Evolutionary conservation across 495 filamentous ascomycete genomes (phyloP).

Genomic region (Elaphomyces granulatus): DNA sequence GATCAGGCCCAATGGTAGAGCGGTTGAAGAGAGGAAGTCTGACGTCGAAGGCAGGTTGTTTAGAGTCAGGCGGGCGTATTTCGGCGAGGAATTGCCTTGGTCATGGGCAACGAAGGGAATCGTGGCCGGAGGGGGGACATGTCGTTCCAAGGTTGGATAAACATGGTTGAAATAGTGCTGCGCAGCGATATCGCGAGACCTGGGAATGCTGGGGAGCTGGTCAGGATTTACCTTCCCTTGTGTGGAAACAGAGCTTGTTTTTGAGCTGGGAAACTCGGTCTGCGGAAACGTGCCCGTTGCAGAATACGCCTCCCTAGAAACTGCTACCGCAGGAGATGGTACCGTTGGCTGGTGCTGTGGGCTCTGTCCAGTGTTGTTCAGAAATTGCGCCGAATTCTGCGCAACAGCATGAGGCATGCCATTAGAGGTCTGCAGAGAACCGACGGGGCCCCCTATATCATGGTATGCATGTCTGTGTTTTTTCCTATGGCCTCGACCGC

Average conservation of each 20-base stretch:
- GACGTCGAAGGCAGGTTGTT: conserved; percentile 78
- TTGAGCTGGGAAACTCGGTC: conserved; percentile 29
- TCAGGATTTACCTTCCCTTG: conserved; percentile 78
- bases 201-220: conserved; percentile 83
- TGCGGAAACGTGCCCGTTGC: conserved; percentile 42
- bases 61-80: conserved; percentile 78
- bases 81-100: conserved; percentile 93
- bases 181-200: conserved; percentile 65
- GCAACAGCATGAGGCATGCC: conserved; percentile 43
- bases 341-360: conserved; percentile 26
- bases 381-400: conserved; percentile 47
- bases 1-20: conserved; percentile 72
- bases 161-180: conserved; percentile 74
- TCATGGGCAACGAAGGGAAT: conserved; percentile 85
- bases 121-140: conserved; percentile 77
- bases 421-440: conserved; percentile 48
- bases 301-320: conserved; percentile 32
- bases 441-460: conserved; percentile 56
- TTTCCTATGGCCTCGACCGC: conserved; percentile 58
- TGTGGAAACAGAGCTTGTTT: conserved; percentile 36
- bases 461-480: conserved; percentile 92
- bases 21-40: conserved; percentile 65
- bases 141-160: conserved; percentile 88
- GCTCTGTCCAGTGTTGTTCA: conserved; percentile 56
- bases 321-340: conserved; percentile 42